phyloP scores from a whole-genome alignment of 2,329 filamentous ascomycete genomes.

The Lecanicillium sp. region DNA sequence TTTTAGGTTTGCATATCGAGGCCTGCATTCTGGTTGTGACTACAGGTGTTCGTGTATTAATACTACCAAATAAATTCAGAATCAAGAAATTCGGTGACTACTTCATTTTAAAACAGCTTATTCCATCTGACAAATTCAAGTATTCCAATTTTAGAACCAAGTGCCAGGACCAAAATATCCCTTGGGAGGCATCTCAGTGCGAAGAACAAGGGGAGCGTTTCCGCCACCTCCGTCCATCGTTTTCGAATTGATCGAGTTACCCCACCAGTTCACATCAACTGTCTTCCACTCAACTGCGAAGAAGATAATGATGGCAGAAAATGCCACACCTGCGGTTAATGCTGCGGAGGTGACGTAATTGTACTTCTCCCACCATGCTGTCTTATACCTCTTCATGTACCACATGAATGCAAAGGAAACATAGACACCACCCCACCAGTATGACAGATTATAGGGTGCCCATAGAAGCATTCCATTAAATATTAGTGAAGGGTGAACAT shows the following conservation, averaged over 20 bases:
- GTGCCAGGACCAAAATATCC: not conserved
- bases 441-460: slow-evolving; percentile 34
- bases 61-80: no score
- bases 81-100: no score
- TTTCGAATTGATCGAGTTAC: slow-evolving; percentile 18
- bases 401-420: slow-evolving; percentile 35
- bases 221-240: slow-evolving; percentile 10
- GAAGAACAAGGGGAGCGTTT: no score
- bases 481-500: no score
- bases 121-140: no score
- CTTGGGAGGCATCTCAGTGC: not conserved
- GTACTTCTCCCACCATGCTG: no score
- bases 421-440: slow-evolving; percentile 33
- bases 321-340: slow-evolving; percentile 29
- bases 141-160: not conserved
- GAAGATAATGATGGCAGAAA: slow-evolving; percentile 32
- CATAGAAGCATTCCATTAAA: slow-evolving; percentile 33
- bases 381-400: slow-evolving; percentile 26
- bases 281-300: slow-evolving; percentile 31
- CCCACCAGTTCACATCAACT: slow-evolving; percentile 31
- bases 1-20: no score
- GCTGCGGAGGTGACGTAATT: slow-evolving; percentile 35
- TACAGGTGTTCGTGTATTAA: no score
- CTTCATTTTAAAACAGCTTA: no score
- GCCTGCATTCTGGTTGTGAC: no score